Evolutionary conservation across 306 rosid species (phyloP).

Genomic region (Quillaja saponaria): DNA sequence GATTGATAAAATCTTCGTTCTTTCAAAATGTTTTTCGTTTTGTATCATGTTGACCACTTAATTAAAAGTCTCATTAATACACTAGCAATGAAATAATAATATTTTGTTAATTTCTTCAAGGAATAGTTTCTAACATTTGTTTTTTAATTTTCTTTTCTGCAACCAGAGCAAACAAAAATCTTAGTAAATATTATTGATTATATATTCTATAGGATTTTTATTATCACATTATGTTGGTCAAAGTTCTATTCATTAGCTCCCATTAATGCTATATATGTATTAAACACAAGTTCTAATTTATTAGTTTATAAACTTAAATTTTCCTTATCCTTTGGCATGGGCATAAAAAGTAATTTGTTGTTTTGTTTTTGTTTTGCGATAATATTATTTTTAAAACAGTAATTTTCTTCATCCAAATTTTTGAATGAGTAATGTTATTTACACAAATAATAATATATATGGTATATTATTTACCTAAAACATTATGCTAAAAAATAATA

Average conservation of each 20-base stretch:
- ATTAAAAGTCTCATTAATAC: conserved; percentile 21
- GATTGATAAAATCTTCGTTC: conserved; percentile 61
- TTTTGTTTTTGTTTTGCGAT: too few species aligned
- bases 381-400: too few species aligned
- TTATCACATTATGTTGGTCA: conserved; percentile 34
- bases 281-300: neutral
- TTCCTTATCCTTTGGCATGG: neutral
- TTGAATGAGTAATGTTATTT: too few species aligned
- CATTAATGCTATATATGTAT: neutral
- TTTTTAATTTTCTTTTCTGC: conserved; percentile 38
- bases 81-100: conserved; percentile 13
- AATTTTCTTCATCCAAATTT: too few species aligned
- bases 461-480: too few species aligned
- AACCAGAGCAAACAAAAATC: conserved; percentile 42
- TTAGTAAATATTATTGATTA: conserved; percentile 39
- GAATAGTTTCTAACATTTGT: conserved; percentile 81
- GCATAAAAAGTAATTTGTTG: too few species aligned
- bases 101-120: conserved; percentile 32
- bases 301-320: conserved; percentile 8
- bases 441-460: too few species aligned
- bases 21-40: conserved; percentile 31
- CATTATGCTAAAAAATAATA: too few species aligned
- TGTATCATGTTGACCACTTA: conserved; percentile 44
- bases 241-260: conserved; percentile 4
- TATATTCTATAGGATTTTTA: conserved; percentile 42